Base-by-base conservation (phyloP, 257 asterid genomes). In the Lithospermum erythrorhizon region DNA sequence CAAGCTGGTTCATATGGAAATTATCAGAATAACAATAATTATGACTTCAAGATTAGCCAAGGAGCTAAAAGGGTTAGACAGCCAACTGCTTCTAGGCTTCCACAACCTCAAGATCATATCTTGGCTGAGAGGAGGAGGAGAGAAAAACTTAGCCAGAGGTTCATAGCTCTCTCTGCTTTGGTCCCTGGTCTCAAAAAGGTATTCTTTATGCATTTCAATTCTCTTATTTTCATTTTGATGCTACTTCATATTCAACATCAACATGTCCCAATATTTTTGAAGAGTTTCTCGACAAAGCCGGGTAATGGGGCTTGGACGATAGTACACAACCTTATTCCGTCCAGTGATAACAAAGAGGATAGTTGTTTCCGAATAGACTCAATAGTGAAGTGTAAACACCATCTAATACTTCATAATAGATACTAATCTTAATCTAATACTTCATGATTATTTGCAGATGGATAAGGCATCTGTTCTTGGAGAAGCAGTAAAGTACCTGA, bases 151-250 rank as follows among this genome's bases (percentile, higher is more conserved):
- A 87, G 81, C 76, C 94, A 84, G 65, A 83, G 84, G 58, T 87
- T 90, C 84, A 83, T 90, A 6, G 88, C 91, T 55, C 59, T 90
- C 57, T 83, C 97, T 64, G 89, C 91, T 35, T 74, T 90, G 0
- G 85, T 90, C 59, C 97, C 97, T 18, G 97, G 96, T 24, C 72
- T 90, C 57, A 89, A 81, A 77, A 89, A 83, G 97, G 97, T 89
- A 24, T n/a, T 2, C 14, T 20, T n/a, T 53, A 21, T 8, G 32
- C 32, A 27, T 27, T 27, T 27, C 32, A 27, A 1, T 27, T 27
- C 32, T 27, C 32, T 27, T 7, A 27, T 27, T 27, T 3, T 27
- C 4, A 3, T 7, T 27, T 27, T 27, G 6, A 27, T 27, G 6
- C n/a, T n/a, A n/a, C n/a, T n/a, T n/a, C n/a, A n/a, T n/a, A n/a